Evolutionary conservation across 768 basidiomycete genomes (phyloP).

Genomic region (Neoboletus subvelutipes): DNA sequence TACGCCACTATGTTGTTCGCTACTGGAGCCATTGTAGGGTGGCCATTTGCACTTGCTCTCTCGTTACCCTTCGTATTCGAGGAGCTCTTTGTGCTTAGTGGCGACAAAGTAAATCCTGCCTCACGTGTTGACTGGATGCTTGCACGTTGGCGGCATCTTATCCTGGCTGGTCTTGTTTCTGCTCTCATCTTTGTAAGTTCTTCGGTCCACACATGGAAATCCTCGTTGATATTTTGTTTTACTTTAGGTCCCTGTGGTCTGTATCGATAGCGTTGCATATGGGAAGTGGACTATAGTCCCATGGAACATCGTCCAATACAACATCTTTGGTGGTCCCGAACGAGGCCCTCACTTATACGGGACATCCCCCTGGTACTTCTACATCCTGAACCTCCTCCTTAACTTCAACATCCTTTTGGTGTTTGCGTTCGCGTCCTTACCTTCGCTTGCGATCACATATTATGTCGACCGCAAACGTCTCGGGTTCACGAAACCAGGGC

Average conservation of each 20-base stretch:
- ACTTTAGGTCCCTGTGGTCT: conserved; percentile 77
- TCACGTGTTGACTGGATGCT: conserved; percentile 52
- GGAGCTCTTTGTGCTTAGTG: conserved; percentile 77
- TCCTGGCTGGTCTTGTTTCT: conserved; percentile 54
- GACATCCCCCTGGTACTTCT: conserved; percentile 83
- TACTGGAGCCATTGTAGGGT: conserved; percentile 84
- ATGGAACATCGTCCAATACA: conserved; percentile 93
- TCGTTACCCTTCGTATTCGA: conserved; percentile 89
- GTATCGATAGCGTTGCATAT: conserved; percentile 85
- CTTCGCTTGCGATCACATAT: conserved; percentile 73
- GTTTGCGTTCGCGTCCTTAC: conserved; percentile 79
- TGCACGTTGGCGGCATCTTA: conserved; percentile 58
- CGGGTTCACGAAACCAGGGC: conserved; percentile 47
- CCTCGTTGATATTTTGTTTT: neutral
- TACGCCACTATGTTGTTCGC: conserved; percentile 72
- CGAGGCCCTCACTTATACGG: conserved; percentile 94
- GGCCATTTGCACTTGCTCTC: conserved; percentile 93
- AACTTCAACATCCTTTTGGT: conserved; percentile 91
- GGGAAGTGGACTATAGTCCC: conserved; percentile 77
- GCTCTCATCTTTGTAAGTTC: conserved; percentile 59
- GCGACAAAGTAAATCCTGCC: conserved; percentile 57
- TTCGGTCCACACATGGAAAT: neutral
- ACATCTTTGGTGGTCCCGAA: conserved; percentile 77
- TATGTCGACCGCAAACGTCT: conserved; percentile 74
- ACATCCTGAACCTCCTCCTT: conserved; percentile 83